These are phyloP conservation scores for Colletotrichum sp. DNA, from an alignment of 2,329 filamentous ascomycete genomes.

Conservation along the genomic window DNA sequence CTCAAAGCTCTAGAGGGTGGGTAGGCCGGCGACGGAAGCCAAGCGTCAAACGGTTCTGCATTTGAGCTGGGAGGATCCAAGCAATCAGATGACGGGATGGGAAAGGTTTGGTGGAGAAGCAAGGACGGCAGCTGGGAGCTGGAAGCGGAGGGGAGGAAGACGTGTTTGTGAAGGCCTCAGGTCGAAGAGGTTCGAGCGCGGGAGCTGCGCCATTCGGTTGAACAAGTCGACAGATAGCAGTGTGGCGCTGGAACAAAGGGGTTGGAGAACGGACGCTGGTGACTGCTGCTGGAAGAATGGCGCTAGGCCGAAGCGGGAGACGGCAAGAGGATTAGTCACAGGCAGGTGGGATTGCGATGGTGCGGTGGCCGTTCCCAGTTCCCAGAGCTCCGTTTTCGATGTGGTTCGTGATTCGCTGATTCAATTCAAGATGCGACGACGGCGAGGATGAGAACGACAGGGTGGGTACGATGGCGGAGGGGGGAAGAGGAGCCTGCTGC, in stretches of 20 bases:
- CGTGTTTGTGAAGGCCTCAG: background rate
- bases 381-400: constrained; percentile 7
- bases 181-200: background rate
- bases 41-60: constrained; percentile 9
- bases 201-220: background rate
- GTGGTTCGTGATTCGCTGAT: constrained; percentile 8
- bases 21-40: background rate
- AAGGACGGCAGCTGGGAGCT: background rate
- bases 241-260: constrained; percentile 11
- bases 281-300: background rate
- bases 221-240: background rate
- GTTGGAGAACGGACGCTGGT: background rate
- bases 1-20: constrained; percentile 1
- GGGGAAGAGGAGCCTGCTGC: constrained; percentile 11
- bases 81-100: background rate
- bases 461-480: background rate
- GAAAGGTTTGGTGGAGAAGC: constrained; percentile 1
- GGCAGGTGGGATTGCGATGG: background rate
- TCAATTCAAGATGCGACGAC: constrained; percentile 11
- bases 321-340: background rate
- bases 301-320: background rate
- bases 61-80: background rate
- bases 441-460: background rate
- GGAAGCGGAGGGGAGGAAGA: background rate
- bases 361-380: constrained; percentile 12